Evolutionary conservation across 805 yeast species (phyloP).

Genomic region (Ogataea henricii): DNA sequence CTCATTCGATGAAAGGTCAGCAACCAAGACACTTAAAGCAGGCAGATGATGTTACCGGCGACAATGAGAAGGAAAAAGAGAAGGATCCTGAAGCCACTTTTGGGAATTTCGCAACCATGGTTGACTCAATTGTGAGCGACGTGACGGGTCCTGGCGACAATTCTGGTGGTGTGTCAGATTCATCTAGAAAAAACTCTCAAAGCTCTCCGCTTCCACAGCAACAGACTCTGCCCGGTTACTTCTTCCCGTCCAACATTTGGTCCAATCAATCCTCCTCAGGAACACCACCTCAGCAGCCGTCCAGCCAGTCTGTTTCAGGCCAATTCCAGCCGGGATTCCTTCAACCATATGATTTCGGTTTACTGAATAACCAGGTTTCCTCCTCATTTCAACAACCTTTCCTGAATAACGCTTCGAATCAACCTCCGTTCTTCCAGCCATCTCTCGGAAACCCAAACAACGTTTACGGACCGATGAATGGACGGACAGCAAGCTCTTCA

Average conservation of each 20-base stretch:
- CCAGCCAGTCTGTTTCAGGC: not conserved
- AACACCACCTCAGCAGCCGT: not conserved
- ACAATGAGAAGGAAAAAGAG: slow-evolving; percentile 7
- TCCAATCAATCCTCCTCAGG: slow-evolving; percentile 9
- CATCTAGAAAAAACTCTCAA: slow-evolving; percentile 1
- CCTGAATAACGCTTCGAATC: not conserved
- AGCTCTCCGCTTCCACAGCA: slow-evolving; percentile 7
- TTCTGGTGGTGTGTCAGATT: not conserved
- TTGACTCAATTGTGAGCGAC: slow-evolving; percentile 34
- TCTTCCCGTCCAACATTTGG: slow-evolving; percentile 17
- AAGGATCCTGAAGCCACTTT: slow-evolving; percentile 7
- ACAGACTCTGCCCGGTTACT: slow-evolving; percentile 2
- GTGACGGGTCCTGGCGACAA: slow-evolving; percentile 5
- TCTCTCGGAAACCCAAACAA: not conserved
- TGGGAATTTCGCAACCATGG: slow-evolving; percentile 29
- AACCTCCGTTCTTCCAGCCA: not conserved
- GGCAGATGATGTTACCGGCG: slow-evolving; percentile 12
- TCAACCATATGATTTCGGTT: slow-evolving; percentile 1
- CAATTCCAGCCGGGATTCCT: slow-evolving; percentile 2
- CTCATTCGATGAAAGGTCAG: not conserved
- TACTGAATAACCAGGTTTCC: not conserved
- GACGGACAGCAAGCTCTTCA: not conserved
- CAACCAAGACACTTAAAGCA: slow-evolving; percentile 33
- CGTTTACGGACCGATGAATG: not conserved
- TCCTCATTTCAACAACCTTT: not conserved